phyloP scores from a whole-genome alignment of 2,329 filamentous ascomycete species.

The Xylaria arbuscula region DNA sequence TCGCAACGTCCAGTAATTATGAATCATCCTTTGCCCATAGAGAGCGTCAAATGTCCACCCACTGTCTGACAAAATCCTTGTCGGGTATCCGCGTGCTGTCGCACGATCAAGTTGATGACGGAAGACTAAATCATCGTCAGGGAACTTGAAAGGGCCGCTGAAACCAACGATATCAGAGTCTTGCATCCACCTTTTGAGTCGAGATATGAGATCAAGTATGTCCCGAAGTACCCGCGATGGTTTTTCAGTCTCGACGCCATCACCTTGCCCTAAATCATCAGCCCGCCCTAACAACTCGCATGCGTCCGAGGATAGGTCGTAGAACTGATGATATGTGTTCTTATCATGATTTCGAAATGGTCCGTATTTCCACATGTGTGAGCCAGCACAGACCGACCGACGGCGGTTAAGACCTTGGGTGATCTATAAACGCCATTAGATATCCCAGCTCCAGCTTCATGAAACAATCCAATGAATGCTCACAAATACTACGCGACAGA shows the following conservation, averaged over 20 bases:
- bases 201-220: conserved; percentile 31
- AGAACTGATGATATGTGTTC: conserved; percentile 37
- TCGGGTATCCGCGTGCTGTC: conserved; percentile 37
- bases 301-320: conserved; percentile 36
- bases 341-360: conserved; percentile 35
- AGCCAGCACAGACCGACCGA: conserved; percentile 34
- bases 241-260: neutral
- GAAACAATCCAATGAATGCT: neutral
- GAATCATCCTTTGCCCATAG: conserved; percentile 37
- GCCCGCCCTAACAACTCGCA: conserved; percentile 36
- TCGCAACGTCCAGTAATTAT: conserved; percentile 38
- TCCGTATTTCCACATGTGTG: conserved; percentile 34
- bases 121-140: neutral
- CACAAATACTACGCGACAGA: conserved; percentile 40
- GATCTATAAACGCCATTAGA: conserved; percentile 31
- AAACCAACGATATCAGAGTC: conserved; percentile 20
- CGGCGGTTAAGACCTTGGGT: conserved; percentile 36
- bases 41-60: conserved; percentile 34
- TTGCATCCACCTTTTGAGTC: conserved; percentile 28
- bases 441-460: neutral
- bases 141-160: conserved; percentile 26
- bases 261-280: conserved; percentile 23
- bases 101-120: conserved; percentile 19
- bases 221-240: conserved; percentile 18
- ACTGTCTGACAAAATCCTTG: conserved; percentile 21